Evolutionary conservation across 2,329 filamentous ascomycete species (phyloP).

Genomic region (Ophiostoma tasmaniense): DNA sequence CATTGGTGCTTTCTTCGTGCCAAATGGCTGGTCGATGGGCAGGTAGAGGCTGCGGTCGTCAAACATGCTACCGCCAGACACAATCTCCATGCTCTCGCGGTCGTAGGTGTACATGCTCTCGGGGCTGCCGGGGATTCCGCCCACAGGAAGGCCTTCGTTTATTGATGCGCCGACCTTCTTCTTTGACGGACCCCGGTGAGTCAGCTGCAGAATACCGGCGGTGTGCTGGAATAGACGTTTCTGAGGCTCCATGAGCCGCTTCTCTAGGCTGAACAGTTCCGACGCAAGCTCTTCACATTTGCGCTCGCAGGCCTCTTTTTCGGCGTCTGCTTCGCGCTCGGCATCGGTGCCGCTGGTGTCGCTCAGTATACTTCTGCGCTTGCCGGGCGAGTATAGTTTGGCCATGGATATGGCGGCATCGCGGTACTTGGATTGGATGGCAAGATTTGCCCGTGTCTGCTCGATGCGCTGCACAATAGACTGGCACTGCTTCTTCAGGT

Average conservation of each 20-base stretch:
- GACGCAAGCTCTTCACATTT: conserved; percentile 79
- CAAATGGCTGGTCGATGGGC: conserved; percentile 56
- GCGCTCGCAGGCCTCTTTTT: conserved; percentile 63
- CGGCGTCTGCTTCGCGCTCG: conserved; percentile 58
- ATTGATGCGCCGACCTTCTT: conserved; percentile 28
- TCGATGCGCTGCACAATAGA: conserved; percentile 69
- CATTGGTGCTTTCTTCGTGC: not conserved
- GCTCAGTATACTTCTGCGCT: conserved; percentile 41
- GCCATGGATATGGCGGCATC: conserved; percentile 85
- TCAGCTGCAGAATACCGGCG: conserved; percentile 82
- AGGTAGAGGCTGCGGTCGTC: conserved; percentile 70
- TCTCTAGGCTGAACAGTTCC: conserved; percentile 73
- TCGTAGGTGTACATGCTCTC: conserved; percentile 67
- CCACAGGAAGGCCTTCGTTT: conserved; percentile 35
- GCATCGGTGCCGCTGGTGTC: conserved; percentile 38
- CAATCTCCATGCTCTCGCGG: conserved; percentile 48
- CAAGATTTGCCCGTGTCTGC: conserved; percentile 70
- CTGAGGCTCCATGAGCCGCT: conserved; percentile 65
- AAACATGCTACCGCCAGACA: conserved; percentile 50
- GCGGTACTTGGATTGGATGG: conserved; percentile 85
- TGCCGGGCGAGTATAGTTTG: conserved; percentile 61
- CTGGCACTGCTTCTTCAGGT: conserved; percentile 77
- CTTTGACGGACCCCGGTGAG: conserved; percentile 61
- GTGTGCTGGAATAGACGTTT: conserved; percentile 78
- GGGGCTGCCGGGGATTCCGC: conserved; percentile 63